These are phyloP conservation scores for Fusarium metavorans DNA, from an alignment of 2,329 filamentous ascomycete species.

Conservation along the genomic window DNA sequence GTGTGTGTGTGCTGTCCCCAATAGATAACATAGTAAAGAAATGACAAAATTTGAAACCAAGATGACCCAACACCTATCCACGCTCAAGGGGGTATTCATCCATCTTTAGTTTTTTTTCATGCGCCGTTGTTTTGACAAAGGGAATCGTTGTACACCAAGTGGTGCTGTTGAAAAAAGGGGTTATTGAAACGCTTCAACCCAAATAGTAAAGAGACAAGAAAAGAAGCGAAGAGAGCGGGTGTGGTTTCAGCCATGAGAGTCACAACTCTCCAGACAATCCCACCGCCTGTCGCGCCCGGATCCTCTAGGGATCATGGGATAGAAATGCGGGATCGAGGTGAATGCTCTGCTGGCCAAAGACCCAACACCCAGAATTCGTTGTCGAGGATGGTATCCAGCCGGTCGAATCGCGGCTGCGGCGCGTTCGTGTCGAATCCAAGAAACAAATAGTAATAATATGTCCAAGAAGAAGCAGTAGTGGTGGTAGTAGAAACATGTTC, in stretches of 20 bases:
- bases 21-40: slow-evolving; percentile 28
- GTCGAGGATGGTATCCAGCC: slow-evolving; percentile 21
- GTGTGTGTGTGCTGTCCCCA: slow-evolving; percentile 10
- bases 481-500: slow-evolving; percentile 26
- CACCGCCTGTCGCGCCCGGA: slow-evolving; percentile 37
- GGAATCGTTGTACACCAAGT: slow-evolving; percentile 36
- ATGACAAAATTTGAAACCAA: slow-evolving; percentile 25
- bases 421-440: slow-evolving; percentile 33
- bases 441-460: slow-evolving; percentile 38
- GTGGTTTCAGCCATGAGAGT: slow-evolving; percentile 27
- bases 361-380: slow-evolving; percentile 24
- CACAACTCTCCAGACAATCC: slow-evolving; percentile 29
- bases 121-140: slow-evolving; percentile 45
- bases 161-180: slow-evolving; percentile 33
- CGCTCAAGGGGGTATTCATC: slow-evolving; percentile 48
- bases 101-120: slow-evolving; percentile 48
- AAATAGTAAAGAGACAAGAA: background rate
- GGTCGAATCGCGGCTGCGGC: slow-evolving; percentile 23
- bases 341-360: slow-evolving; percentile 4
- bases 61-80: slow-evolving; percentile 43
- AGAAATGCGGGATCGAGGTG: slow-evolving; percentile 19
- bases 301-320: slow-evolving; percentile 36
- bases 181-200: slow-evolving; percentile 39
- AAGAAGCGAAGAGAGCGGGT: slow-evolving; percentile 22
- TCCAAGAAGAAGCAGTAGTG: slow-evolving; percentile 32